These are phyloP conservation scores for Vitis cinerea DNA, from an alignment of 164 flowering plant genomes.

Conservation along the genomic window DNA sequence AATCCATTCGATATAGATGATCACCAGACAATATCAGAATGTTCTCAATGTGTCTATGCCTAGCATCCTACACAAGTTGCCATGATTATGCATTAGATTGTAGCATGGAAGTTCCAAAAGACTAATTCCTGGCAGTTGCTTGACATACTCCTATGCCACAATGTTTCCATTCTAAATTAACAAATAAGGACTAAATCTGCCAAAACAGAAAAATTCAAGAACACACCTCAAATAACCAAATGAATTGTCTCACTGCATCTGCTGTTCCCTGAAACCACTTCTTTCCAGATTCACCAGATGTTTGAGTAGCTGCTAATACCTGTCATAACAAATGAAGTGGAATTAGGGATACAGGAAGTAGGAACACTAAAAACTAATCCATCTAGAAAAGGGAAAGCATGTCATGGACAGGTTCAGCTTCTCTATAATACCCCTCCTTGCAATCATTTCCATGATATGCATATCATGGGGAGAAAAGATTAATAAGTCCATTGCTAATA, in stretches of 20 bases:
- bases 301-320: constrained; percentile 96
- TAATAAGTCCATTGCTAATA: too few relatives aligned
- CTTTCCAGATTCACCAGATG: constrained; percentile 87
- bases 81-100: too few relatives aligned
- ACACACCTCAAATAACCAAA: constrained; percentile 83
- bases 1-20: constrained; percentile 96
- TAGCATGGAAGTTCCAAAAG: too few relatives aligned
- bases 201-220: neutral
- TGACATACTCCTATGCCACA: too few relatives aligned
- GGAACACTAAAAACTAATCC: neutral
- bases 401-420: neutral
- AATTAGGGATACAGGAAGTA: neutral
- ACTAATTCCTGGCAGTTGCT: too few relatives aligned
- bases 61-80: constrained; percentile 67
- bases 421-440: neutral
- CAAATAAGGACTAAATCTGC: too few relatives aligned
- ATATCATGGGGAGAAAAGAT: too few relatives aligned
- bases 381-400: neutral
- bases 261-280: constrained; percentile 94
- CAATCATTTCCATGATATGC: neutral
- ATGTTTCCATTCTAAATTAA: too few relatives aligned
- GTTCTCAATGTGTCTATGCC: constrained; percentile 74
- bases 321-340: constrained; percentile 17
- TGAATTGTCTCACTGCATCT: constrained; percentile 83
- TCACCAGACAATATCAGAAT: constrained; percentile 83